These are phyloP conservation scores for Eleusine indica DNA, from an alignment of 176 grass and related monocot genomes.

Conservation along the genomic window DNA sequence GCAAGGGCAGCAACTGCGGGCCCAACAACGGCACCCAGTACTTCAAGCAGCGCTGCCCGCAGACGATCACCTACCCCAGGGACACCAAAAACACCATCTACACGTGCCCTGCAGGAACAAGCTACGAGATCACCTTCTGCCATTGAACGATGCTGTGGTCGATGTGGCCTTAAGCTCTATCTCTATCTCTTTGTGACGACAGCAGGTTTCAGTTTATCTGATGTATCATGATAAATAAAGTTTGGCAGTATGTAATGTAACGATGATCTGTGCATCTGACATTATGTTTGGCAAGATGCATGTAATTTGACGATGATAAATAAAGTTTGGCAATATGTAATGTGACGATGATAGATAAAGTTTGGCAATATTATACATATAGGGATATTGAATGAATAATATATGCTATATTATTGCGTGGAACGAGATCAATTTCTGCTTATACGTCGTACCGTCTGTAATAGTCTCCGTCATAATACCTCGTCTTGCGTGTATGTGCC, in stretches of 20 bases:
- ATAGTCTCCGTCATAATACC: background rate
- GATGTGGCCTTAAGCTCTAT: too few species aligned
- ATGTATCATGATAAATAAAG: background rate
- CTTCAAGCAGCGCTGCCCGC: slow-evolving; percentile 56
- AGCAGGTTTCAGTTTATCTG: background rate
- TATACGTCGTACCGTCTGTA: too few species aligned
- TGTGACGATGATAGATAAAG: background rate
- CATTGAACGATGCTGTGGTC: slow-evolving; percentile 19
- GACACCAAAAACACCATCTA: slow-evolving; percentile 14
- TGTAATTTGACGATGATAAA: background rate
- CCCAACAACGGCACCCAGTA: slow-evolving; percentile 45
- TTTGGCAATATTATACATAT: background rate
- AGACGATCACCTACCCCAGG: slow-evolving; percentile 47
- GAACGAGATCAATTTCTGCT: background rate
- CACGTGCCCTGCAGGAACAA: slow-evolving; percentile 49
- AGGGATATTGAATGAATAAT: background rate
- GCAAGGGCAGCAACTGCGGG: background rate
- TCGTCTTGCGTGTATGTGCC: background rate
- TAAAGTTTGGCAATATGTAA: background rate
- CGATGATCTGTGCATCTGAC: background rate
- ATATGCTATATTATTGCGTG: background rate
- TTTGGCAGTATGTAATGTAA: background rate
- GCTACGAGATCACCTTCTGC: slow-evolving; percentile 59
- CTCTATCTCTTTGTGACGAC: too few species aligned
- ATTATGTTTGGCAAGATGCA: background rate